A percentile compares a stretch with the other conserved stretches of the same genome.
phyloP scores from a whole-genome alignment of 1,284 basidiomycete genomes.

The Acaromyces ingoldii region DNA sequence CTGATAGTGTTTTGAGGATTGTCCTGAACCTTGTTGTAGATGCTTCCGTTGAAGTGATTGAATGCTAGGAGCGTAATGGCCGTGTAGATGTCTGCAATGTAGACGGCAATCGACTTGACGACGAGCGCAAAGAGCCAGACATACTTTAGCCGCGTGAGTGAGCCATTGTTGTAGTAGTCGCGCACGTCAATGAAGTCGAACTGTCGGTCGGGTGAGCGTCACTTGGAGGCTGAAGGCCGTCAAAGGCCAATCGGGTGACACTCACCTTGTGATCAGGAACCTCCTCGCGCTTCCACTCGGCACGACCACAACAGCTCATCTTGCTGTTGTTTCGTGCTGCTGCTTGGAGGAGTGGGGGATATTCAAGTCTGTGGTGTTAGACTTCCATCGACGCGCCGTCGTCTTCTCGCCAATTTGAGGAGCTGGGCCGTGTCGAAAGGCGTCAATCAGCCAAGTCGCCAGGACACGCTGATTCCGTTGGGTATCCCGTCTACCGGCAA shows the following conservation, averaged over 20 bases:
- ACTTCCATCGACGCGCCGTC: too few species aligned
- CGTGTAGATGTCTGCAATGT: slow-evolving; percentile 95
- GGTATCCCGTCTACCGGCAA: too few species aligned
- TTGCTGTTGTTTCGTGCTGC: background rate
- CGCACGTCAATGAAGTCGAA: slow-evolving; percentile 94
- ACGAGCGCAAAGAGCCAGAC: slow-evolving; percentile 83
- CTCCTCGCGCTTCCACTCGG: slow-evolving; percentile 84
- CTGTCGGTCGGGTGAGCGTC: slow-evolving; percentile 54
- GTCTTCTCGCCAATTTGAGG: too few species aligned
- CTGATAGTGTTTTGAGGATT: slow-evolving; percentile 67
- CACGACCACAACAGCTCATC: slow-evolving; percentile 23
- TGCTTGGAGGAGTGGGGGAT: background rate
- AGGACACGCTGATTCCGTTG: too few species aligned
- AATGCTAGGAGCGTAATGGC: slow-evolving; percentile 94
- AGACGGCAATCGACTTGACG: slow-evolving; percentile 90
- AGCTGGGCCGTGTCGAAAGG: too few species aligned
- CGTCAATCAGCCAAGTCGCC: too few species aligned
- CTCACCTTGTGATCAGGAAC: slow-evolving; percentile 94
- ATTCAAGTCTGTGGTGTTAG: too few species aligned
- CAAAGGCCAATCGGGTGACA: background rate
- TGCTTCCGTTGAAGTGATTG: slow-evolving; percentile 79
- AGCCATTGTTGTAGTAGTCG: slow-evolving; percentile 84
- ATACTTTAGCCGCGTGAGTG: slow-evolving; percentile 80
- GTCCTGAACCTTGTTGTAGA: slow-evolving; percentile 68
- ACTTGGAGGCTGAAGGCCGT: background rate